Base-by-base conservation (phyloP, 2,329 filamentous ascomycete genomes). In the Aspergillus ibericus region DNA sequence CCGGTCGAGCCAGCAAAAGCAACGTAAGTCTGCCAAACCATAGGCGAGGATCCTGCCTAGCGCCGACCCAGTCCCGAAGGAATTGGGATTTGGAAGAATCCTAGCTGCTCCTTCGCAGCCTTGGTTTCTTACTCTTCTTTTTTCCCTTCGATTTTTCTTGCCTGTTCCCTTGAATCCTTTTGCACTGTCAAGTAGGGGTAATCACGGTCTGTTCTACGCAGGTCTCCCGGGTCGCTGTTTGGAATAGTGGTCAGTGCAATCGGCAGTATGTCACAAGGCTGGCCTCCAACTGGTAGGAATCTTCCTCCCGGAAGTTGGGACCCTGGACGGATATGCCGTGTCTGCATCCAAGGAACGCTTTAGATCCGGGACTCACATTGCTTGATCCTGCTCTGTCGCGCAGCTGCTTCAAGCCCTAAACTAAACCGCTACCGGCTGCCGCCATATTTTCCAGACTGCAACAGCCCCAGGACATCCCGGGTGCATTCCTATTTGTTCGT, bases 201-300 rank as follows among this genome's bases (percentile, higher is more conserved):
- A 58, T 56, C 16, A 16, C 12, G 32, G 25, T 16, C 52, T 20
- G 9, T 27, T 10, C 20, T 35, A 25, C 20, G 46, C 48, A 42
- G 25, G 25, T 20, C 27, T 38, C 44, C 15, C n/a, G n/a, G n/a
- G n/a, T n/a, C n/a, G n/a, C n/a, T n/a, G n/a, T n/a, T n/a, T n/a
- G n/a, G 29, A 32, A 32, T 64, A 63, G 60, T 64, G 63, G 65
- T 63, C 65, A 59, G 63, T 65, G 63, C 63, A 64, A 66, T 66
- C 65, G 65, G 62, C 59, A 62, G 58, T 67, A 59, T 55, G 59
- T 62, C 58, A 60, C 42, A 59, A 58, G 55, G 38, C 40, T 59
- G 35, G 53, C 53, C 49, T 57, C 54, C 57, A 56, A 58, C 53
- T 59, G 59, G 57, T 29, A 61, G 60, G 16, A 56, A 42, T 48